Base-by-base conservation (phyloP, 108 stramenopile species). In the Bacterosira constricta region DNA sequence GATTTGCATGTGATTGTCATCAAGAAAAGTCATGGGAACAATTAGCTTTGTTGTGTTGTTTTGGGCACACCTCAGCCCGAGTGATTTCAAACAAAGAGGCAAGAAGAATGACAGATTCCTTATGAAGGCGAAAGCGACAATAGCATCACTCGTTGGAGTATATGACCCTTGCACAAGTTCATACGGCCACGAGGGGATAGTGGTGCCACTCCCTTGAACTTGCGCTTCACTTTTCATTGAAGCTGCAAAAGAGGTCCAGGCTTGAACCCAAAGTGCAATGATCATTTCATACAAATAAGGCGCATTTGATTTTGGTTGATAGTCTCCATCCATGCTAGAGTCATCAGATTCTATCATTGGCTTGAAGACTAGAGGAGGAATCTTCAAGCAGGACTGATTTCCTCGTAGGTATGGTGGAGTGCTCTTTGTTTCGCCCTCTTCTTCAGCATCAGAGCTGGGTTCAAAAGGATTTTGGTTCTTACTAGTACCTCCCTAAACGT, bases 1-100 rank as follows among this genome's bases (percentile, higher is more conserved):
- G 8, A 92, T 74, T 25, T 76, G 66, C 70, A 87, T 74, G 55
- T 95, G 94, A 1, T 49, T 66, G 29, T 85, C 59, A 56, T 95
- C 94, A 6, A 92, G 42, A 47, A 92, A 83, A 6, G 80, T 81
- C 80, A 69, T 67, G 0, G 69, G 83, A 21, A 69, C 20, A 44
- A 59, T 63, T 20, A 67, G 42, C 23, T 67, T 71, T 56, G 71
- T 50, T 51, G 64, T 79, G 62, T 71, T 26, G 32, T 21, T 39
- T 36, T 61, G 30, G 1, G 67, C n/a, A 52, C 84, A 90, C 31
- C 91, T 69, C 35, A 92, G 46, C 3, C 55, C 71, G 17, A 95
- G 63, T 0, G 94, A 95, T 59, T 95, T 95, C 18, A 91, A 63
- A 77, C 87, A 85, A 34, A 95, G 49, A 0, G 94, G 91, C 1